Evolutionary conservation across 2,329 filamentous ascomycete genomes (phyloP), one percentile per base, ranked within the genome.

Genomic region (Delphinella strobiligena): DNA sequence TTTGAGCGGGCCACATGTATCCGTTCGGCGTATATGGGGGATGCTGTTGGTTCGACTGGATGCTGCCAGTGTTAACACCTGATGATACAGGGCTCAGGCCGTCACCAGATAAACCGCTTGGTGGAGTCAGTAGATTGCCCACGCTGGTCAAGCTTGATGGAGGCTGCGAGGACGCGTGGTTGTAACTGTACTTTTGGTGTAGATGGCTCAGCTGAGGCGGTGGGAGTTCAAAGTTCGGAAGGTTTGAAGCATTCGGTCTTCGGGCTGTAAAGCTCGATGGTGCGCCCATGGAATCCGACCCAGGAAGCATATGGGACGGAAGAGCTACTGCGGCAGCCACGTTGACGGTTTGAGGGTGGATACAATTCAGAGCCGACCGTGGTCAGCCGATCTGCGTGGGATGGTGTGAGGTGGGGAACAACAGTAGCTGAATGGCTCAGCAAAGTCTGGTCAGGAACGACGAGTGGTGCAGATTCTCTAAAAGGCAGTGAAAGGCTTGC

Each of bases 151-250:
- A 54, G 31, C 56, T 61, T 15, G 57, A 56, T 17, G 67, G 64
- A 35, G 64, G 59, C 47, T 69, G 66, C 44, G 61, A 61, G 46
- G 60, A 51, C 42, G 60, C 22, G 37, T 49, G 43, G 19, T 48
- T 33, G 38, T 52, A 52, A 42, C 66, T 60, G 51, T 70, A 73
- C 56, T 74, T 75, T 51, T 71, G 59, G 17, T 61, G 52, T 36
- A 61, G 61, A 58, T 58, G 61, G 51, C 58, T 61, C 53, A 72
- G 64, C 7, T 27, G 22, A 37, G 77, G 76, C 39, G 79, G 75
- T 47, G 76, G 75, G 37, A 85, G 72, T 54, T 82, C 76, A 55
- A 84, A 83, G 49, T 63, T 72, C 42, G 80, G 80, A 46, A 87
- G 70, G 51, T 73, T 72, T 42, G 74, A 75, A 46, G 80, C 76